Evolutionary conservation across 192 early-diverging fungal species (phyloP).

Genomic region (Geosiphon pyriformis): DNA sequence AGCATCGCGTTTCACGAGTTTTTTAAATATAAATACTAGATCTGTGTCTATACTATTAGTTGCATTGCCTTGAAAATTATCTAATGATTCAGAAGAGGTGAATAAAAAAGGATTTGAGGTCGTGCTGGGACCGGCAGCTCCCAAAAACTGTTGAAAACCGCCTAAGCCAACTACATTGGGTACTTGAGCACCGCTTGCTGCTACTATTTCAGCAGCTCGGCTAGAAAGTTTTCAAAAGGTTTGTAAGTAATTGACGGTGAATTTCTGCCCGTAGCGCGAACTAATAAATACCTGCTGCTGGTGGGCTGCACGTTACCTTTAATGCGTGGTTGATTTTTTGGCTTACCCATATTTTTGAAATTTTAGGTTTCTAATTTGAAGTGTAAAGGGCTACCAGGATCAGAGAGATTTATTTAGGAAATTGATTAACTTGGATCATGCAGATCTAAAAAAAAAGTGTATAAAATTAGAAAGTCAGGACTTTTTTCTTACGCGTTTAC

Average conservation of each 20-base stretch:
- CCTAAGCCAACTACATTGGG: conserved; percentile 38
- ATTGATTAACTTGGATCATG: no score
- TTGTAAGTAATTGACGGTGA: background rate
- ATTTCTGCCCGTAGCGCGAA: background rate
- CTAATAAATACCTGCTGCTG: conserved; percentile 72
- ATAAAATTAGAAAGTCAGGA: no score
- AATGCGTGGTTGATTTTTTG: conserved; percentile 61
- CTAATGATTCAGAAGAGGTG: conserved; percentile 30
- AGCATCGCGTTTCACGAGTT: conserved; percentile 81
- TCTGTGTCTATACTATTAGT: conserved; percentile 47
- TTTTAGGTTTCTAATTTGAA: no score
- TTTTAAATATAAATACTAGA: conserved; percentile 72
- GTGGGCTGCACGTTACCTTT: conserved; percentile 85
- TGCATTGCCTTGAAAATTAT: conserved; percentile 12
- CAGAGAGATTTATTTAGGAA: no score
- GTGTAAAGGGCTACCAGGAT: no score
- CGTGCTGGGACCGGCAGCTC: no score
- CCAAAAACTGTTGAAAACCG: conserved; percentile 68
- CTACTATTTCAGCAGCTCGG: conserved; percentile 31
- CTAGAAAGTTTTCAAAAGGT: conserved; percentile 20
- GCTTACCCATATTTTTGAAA: conserved; percentile 35
- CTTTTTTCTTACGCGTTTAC: no score
- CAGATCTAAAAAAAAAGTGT: no score
- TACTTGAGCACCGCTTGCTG: conserved; percentile 8
- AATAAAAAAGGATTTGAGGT: conserved; percentile 21